A percentile compares a stretch with the other conserved stretches of the same genome.
Conservation (phyloP, 768 basidiomycete species). For the Rhodotorula diobovata region DNA sequence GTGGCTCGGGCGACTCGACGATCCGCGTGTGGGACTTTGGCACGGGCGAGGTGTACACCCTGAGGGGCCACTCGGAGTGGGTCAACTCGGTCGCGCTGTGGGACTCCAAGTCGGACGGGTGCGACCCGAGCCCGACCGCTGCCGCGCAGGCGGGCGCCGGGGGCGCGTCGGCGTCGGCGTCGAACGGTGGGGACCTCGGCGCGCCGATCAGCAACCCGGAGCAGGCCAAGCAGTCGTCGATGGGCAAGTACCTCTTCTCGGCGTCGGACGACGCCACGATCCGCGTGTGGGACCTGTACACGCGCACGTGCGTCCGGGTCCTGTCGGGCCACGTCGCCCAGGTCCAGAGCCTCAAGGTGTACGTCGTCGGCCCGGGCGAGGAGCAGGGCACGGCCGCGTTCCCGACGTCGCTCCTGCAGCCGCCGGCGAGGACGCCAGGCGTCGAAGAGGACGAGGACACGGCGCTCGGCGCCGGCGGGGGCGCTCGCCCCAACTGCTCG, state of each 20-base stretch:
- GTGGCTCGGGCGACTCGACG: constrained; percentile 88
- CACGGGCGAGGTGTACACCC: constrained; percentile 82
- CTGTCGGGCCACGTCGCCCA: constrained; percentile 89
- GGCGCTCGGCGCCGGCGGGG: neutral
- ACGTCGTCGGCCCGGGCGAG: constrained; percentile 57
- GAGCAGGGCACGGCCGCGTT: constrained; percentile 47
- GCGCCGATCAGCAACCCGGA: constrained; percentile 43
- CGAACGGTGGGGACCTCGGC: constrained; percentile 13
- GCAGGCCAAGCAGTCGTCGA: constrained; percentile 41
- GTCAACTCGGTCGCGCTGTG: constrained; percentile 91
- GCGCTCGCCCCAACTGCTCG: constrained; percentile 1
- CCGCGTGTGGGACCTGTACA: constrained; percentile 85
- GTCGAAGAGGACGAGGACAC: constrained; percentile 1
- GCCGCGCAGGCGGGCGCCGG: too few relatives aligned
- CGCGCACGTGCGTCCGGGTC: constrained; percentile 71
- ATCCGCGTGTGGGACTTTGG: constrained; percentile 84
- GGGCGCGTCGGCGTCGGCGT: constrained; percentile 2
- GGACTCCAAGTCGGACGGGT: constrained; percentile 55
- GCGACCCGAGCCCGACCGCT: constrained; percentile 39
- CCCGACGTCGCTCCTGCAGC: constrained; percentile 29
- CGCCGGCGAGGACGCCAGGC: constrained; percentile 39
- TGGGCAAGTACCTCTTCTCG: constrained; percentile 94
- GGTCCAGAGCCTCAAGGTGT: constrained; percentile 74
- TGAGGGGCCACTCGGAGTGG: constrained; percentile 92
- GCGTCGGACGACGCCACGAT: constrained; percentile 92